Conservation (phyloP, 2,329 filamentous ascomycete genomes). For the Juglanconis juglandina region DNA sequence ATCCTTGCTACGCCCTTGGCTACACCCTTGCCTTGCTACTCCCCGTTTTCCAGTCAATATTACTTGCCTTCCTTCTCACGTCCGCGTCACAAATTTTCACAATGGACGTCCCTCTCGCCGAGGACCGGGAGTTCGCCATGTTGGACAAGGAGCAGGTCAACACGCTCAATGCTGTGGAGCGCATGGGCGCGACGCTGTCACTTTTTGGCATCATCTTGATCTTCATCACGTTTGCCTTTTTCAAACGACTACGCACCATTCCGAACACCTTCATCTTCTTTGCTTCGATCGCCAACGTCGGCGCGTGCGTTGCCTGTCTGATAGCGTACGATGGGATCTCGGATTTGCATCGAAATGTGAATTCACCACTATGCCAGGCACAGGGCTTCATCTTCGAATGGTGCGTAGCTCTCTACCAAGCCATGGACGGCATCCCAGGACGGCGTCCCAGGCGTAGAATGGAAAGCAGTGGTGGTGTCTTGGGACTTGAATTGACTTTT, state of each 20-base stretch:
- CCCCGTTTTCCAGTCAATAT: neutral
- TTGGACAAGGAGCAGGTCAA: slow-evolving; percentile 31
- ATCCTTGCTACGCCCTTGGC: neutral
- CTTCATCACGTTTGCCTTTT: slow-evolving; percentile 48
- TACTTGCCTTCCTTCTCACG: neutral
- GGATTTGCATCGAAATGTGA: slow-evolving; percentile 36
- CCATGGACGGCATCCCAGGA: neutral
- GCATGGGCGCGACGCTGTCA: slow-evolving; percentile 52
- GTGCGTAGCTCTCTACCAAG: slow-evolving; percentile 40
- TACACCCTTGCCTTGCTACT: neutral
- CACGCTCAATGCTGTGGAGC: slow-evolving; percentile 47
- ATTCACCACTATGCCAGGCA: slow-evolving; percentile 57
- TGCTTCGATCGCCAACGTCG: slow-evolving; percentile 57
- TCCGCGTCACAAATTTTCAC: neutral
- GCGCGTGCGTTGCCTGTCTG: slow-evolving; percentile 62
- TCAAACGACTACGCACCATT: slow-evolving; percentile 53
- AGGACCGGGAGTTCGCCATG: slow-evolving; percentile 19
- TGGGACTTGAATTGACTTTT: neutral
- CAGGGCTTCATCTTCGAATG: slow-evolving; percentile 65
- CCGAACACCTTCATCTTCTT: slow-evolving; percentile 62
- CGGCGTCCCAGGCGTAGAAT: too few relatives aligned
- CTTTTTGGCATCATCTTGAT: slow-evolving; percentile 49
- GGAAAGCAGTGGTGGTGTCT: accelerated
- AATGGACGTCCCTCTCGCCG: slow-evolving; percentile 18
- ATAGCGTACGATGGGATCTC: slow-evolving; percentile 65